Conservation (phyloP, 2,329 filamentous ascomycete genomes). For the Zelopaecilomyces penicillatus region DNA sequence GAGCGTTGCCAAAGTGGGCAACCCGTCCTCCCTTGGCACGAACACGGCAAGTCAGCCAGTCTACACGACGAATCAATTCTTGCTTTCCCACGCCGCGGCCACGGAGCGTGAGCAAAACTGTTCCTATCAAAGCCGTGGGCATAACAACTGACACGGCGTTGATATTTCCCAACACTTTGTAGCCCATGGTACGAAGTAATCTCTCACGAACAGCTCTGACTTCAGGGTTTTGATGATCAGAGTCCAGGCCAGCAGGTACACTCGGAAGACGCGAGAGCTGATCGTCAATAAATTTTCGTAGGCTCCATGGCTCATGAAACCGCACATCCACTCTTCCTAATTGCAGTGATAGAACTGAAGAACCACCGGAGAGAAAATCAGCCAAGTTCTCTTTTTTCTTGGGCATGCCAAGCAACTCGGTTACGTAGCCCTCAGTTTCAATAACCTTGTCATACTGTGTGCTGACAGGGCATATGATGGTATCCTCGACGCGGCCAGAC, state of each 20-base stretch:
- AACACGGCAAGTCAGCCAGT: constrained; percentile 81
- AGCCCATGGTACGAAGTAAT: constrained; percentile 78
- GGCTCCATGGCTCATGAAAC: constrained; percentile 93
- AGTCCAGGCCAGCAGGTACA: constrained; percentile 32
- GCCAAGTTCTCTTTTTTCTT: constrained; percentile 92
- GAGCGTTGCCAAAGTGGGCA: constrained; percentile 79
- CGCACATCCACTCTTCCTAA: constrained; percentile 89
- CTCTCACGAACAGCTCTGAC: constrained; percentile 54
- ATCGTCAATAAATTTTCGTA: constrained; percentile 70
- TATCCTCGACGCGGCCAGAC: constrained; percentile 79
- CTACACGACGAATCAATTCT: constrained; percentile 76
- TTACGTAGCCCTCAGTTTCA: constrained; percentile 94
- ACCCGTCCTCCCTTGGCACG: constrained; percentile 82
- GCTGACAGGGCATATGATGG: constrained; percentile 89
- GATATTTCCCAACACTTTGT: constrained; percentile 87
- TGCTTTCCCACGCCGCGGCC: constrained; percentile 84
- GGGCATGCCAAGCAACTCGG: constrained; percentile 83
- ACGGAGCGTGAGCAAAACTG: constrained; percentile 80
- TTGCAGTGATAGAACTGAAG: constrained; percentile 79
- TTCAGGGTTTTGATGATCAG: constrained; percentile 38
- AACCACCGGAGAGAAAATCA: constrained; percentile 77
- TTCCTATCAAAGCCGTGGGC: constrained; percentile 94
- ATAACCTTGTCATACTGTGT: constrained; percentile 99
- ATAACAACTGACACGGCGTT: constrained; percentile 95
- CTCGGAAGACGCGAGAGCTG: constrained; percentile 53